A percentile compares a stretch with the other conserved stretches of the same genome.
Conservation (phyloP, 345 rosid species). For the Populus davidiana region DNA sequence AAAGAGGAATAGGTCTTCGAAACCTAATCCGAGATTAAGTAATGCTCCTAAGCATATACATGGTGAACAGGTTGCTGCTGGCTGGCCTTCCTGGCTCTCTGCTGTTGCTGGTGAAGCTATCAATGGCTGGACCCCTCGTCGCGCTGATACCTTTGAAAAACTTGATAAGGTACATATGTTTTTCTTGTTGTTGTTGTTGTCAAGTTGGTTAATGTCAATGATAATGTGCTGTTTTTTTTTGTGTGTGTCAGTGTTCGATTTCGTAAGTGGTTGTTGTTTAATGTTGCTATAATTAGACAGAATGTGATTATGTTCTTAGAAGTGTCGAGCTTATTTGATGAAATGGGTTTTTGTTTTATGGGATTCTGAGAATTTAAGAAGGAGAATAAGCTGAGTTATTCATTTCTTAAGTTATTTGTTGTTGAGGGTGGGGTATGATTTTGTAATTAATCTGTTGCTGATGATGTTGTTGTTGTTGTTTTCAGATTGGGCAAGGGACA, state of each 20-base stretch:
- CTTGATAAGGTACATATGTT: conserved; percentile 21
- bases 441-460: background rate
- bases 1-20: conserved; percentile 20
- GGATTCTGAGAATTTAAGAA: background rate
- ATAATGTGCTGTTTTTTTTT: background rate
- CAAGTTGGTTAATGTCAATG: no score
- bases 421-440: no score
- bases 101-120: conserved; percentile 36
- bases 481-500: conserved; percentile 35
- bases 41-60: conserved; percentile 30
- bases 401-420: no score
- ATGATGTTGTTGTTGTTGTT: background rate
- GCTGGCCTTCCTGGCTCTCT: conserved; percentile 36
- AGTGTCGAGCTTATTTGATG: background rate
- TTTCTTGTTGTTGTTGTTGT: background rate
- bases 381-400: no score
- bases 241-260: background rate
- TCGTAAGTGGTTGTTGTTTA: background rate
- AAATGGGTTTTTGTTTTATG: background rate
- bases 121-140: conserved; percentile 33
- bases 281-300: background rate
- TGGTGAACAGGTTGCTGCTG: conserved; percentile 34
- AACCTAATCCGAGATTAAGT: conserved; percentile 29
- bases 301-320: background rate
- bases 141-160: conserved; percentile 33